These are phyloP conservation scores for Phytopythium litorale DNA, from an alignment of 352 stramenopile genomes.

Conservation along the genomic window DNA sequence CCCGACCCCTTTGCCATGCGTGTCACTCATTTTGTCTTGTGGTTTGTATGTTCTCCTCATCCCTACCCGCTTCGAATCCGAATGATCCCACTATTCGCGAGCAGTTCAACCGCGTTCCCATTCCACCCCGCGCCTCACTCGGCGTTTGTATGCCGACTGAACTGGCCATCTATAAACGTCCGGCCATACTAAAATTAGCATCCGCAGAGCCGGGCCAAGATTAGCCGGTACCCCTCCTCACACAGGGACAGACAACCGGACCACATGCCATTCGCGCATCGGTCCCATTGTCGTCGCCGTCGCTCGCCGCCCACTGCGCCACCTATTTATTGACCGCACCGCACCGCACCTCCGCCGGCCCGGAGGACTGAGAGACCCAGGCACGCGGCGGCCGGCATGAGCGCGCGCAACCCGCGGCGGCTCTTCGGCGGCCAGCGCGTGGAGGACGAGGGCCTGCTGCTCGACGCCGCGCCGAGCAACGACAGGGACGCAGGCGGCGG, in stretches of 20 bases:
- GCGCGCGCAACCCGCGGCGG: conserved; percentile 25
- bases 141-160: not conserved
- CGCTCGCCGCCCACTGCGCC: not conserved
- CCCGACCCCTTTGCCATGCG: too few relatives aligned
- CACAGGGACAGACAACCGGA: not conserved
- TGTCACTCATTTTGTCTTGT: too few relatives aligned
- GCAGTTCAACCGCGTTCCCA: not conserved
- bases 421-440: conserved; percentile 49
- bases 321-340: not conserved
- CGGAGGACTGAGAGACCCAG: not conserved
- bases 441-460: conserved; percentile 45
- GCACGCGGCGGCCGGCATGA: conserved; percentile 2
- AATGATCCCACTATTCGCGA: too few relatives aligned
- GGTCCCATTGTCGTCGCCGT: not conserved
- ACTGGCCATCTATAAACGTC: not conserved
- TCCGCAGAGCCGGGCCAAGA: conserved; percentile 1
- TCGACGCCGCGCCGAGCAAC: conserved; percentile 16
- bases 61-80: too few relatives aligned
- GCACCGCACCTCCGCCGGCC: not conserved
- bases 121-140: not conserved
- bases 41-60: too few relatives aligned
- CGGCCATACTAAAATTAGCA: conserved; percentile 1
- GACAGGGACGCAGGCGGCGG: conserved; percentile 14
- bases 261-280: conserved; percentile 1
- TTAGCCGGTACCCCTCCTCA: not conserved